These are phyloP conservation scores for Boletus sp. DNA, from an alignment of 1,284 basidiomycete genomes.

Conservation along the genomic window DNA sequence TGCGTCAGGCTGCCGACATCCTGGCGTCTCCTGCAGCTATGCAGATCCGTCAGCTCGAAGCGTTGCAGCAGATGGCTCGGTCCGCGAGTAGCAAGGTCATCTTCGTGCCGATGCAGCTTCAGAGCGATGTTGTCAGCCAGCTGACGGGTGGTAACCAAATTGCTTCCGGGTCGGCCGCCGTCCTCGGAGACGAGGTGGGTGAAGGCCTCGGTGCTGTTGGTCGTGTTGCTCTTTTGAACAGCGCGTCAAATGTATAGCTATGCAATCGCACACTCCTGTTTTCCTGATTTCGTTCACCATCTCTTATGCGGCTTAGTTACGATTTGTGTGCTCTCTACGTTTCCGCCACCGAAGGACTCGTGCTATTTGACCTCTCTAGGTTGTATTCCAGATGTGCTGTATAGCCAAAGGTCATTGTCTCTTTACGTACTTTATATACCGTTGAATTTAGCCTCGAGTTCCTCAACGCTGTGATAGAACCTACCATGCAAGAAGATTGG, in stretches of 20 bases:
- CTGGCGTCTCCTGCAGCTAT: constrained; percentile 91
- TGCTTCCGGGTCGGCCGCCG: constrained; percentile 36
- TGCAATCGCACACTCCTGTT: not conserved
- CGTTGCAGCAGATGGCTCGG: constrained; percentile 71
- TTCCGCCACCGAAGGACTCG: not conserved
- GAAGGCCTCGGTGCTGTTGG: constrained; percentile 43
- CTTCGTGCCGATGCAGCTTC: constrained; percentile 91
- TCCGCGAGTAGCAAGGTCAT: constrained; percentile 82
- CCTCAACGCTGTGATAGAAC: not conserved
- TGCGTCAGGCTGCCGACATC: constrained; percentile 92
- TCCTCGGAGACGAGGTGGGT: constrained; percentile 41
- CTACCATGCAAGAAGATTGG: not conserved
- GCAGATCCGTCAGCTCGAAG: constrained; percentile 95
- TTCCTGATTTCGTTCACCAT: not conserved
- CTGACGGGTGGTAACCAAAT: constrained; percentile 31
- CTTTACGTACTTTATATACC: constrained; percentile 20
- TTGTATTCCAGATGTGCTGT: constrained; percentile 16
- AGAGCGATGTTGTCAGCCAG: constrained; percentile 63
- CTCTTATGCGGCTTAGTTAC: not conserved
- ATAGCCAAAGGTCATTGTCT: not conserved
- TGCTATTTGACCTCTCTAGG: constrained; percentile 5
- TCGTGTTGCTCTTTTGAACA: constrained; percentile 53
- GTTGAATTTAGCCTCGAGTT: constrained; percentile 5
- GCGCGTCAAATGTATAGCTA: constrained; percentile 41
- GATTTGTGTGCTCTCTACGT: not conserved